Evolutionary conservation across 345 rosid species (phyloP), one percentile per base, ranked within the genome.

Genomic region (Turnera subulata): DNA sequence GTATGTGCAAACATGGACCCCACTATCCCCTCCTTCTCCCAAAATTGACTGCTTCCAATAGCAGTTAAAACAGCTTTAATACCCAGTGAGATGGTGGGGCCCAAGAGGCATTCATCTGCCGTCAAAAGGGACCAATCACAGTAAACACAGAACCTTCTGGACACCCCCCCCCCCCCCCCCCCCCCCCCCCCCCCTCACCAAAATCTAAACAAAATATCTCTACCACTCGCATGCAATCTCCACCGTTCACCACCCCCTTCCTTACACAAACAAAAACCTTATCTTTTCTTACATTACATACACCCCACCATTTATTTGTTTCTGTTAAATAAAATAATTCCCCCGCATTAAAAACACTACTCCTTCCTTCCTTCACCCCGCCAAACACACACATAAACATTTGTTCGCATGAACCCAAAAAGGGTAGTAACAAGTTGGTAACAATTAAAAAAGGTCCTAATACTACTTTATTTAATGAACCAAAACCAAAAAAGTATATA

Each of bases 201-300:
- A 21, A 51, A 40, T 58, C 62, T 25, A 15, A 20, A 45, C 52
- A 72, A 75, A n/a, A n/a, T n/a, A 75, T 72, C 72, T 78, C 73
- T 61, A 15, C 55, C 48, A 18, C 53, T 46, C 22, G 11, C 50
- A 17, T 62, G 29, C 59, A 60, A 75, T 69, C 83, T 48, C 40
- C 19, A 51, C 76, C 80, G 64, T 66, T 49, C 77, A 71, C 64
- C n/a, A n/a, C n/a, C n/a, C n/a, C n/a, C n/a, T n/a, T n/a, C n/a
- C n/a, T n/a, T 19, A 0, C 25, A 44, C 22, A 11, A 46, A 14
- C 43, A 11, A 33, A 35, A 1, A 49, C 58, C 68, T 73, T 61
- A 64, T 62, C 70, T 29, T 40, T 9, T 46, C 23, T 2, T 19
- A 33, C 47, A 5, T 4, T 20, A 19, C n/a, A n/a, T n/a, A n/a